Conservation (phyloP, 805 yeast species). For the Starmerella riodocensis region DNA sequence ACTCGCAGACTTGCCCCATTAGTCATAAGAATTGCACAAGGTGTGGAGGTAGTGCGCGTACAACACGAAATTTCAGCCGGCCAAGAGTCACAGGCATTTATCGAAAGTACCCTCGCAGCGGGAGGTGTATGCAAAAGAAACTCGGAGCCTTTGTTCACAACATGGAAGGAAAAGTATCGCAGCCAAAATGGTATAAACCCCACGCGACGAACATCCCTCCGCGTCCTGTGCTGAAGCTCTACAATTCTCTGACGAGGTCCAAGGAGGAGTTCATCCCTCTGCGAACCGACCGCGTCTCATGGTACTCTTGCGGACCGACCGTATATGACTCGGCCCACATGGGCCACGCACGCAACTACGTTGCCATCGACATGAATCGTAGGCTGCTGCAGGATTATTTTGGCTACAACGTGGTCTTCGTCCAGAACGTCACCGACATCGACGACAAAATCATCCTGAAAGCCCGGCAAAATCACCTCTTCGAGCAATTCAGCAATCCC, state of each 20-base stretch:
- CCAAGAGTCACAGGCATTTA: too few species aligned
- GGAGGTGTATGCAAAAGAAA: constrained; percentile 10
- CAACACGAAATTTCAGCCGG: too few species aligned
- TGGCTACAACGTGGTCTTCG: constrained; percentile 75
- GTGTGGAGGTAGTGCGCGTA: too few species aligned
- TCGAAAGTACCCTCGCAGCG: too few species aligned
- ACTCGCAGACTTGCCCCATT: too few species aligned
- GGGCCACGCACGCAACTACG: constrained; percentile 98
- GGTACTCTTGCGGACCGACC: constrained; percentile 99
- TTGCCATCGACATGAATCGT: constrained; percentile 84
- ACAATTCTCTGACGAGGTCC: constrained; percentile 70
- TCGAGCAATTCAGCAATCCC: constrained; percentile 40
- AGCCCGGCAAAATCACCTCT: constrained; percentile 79
- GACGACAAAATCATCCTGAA: constrained; percentile 93
- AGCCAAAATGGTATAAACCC: constrained; percentile 44
- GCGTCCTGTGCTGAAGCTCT: constrained; percentile 45
- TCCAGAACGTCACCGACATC: constrained; percentile 96
- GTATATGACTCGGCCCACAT: constrained; percentile 91
- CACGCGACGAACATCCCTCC: constrained; percentile 17
- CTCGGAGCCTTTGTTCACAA: constrained; percentile 1
- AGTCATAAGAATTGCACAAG: too few species aligned
- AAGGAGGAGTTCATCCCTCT: constrained; percentile 70
- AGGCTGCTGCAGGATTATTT: constrained; percentile 81
- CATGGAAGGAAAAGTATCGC: constrained; percentile 26
- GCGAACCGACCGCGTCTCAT: constrained; percentile 48